phyloP scores from a whole-genome alignment of 2,329 filamentous ascomycete species.

The Sporothrix brunneoviolacea region DNA sequence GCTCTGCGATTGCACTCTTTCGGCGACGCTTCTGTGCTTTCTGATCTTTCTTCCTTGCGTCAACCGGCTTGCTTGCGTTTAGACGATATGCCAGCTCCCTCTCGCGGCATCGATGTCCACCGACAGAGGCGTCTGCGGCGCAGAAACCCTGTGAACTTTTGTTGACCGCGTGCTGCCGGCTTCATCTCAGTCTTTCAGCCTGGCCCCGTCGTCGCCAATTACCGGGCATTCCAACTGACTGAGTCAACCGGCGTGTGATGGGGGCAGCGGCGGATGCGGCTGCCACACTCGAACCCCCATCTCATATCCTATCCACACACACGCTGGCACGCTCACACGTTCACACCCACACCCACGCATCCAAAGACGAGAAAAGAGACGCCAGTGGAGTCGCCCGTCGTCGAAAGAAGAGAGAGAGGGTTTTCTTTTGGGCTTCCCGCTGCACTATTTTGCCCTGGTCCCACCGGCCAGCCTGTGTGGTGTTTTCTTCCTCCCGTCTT shows the following conservation, averaged over 20 bases:
- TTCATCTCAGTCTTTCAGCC: too few relatives aligned
- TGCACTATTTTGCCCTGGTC: background rate
- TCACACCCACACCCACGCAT: background rate
- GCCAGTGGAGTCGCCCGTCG: background rate
- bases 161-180: too few relatives aligned
- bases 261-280: slow-evolving; percentile 1
- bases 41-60: background rate
- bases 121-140: too few relatives aligned
- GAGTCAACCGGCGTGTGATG: background rate
- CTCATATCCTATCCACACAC: background rate
- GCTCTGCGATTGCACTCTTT: background rate
- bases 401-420: too few relatives aligned
- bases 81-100: too few relatives aligned
- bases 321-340: background rate
- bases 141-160: too few relatives aligned
- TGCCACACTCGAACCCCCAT: slow-evolving; percentile 4
- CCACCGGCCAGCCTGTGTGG: too few relatives aligned
- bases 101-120: too few relatives aligned
- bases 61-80: too few relatives aligned
- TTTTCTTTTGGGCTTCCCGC: too few relatives aligned
- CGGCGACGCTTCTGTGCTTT: background rate
- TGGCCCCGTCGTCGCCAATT: background rate
- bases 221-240: slow-evolving; percentile 1
- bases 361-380: background rate
- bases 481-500: too few relatives aligned